A percentile compares a stretch with the other conserved stretches of the same genome.
phyloP scores from a whole-genome alignment of 768 basidiomycete genomes.

The Suillus subalutaceus region DNA sequence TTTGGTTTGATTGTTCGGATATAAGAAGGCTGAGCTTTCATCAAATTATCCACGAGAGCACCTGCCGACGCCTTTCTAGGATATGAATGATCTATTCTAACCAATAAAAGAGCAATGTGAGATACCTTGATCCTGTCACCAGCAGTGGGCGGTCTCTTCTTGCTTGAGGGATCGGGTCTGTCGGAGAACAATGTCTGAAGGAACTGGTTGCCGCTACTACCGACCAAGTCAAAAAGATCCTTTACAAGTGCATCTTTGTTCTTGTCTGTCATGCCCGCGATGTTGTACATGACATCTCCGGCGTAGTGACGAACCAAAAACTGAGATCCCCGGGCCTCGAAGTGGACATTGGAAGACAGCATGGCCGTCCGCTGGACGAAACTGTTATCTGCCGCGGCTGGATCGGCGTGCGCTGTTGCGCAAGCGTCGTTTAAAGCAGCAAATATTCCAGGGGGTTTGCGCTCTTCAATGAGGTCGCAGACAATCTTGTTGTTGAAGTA shows the following conservation, averaged over 20 bases:
- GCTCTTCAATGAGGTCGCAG: conserved; percentile 97
- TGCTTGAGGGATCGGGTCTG: conserved; percentile 92
- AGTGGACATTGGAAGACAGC: conserved; percentile 86
- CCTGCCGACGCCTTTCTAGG: conserved; percentile 77
- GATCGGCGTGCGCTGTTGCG: conserved; percentile 97
- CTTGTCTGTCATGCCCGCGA: conserved; percentile 99
- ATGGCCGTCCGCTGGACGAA: conserved; percentile 89
- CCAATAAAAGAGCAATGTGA: conserved; percentile 1
- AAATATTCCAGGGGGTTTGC: conserved; percentile 94
- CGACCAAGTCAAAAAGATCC: conserved; percentile 90
- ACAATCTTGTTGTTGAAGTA: conserved; percentile 99
- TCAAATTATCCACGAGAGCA: conserved; percentile 95
- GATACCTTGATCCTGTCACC: conserved; percentile 95
- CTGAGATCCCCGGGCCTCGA: conserved; percentile 91
- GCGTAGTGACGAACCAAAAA: conserved; percentile 97
- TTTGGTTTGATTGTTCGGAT: conserved; percentile 99
- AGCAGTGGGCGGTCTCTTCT: conserved; percentile 97
- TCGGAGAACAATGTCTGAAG: conserved; percentile 90
- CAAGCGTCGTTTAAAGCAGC: conserved; percentile 99
- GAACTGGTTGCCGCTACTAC: conserved; percentile 79
- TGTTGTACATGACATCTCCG: conserved; percentile 98
- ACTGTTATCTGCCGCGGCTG: conserved; percentile 93
- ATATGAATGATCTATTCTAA: background rate
- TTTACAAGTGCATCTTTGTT: conserved; percentile 98
- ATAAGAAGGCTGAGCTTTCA: conserved; percentile 96